Conservation (phyloP, 805 yeast species). For the Saturnispora halmiae region DNA sequence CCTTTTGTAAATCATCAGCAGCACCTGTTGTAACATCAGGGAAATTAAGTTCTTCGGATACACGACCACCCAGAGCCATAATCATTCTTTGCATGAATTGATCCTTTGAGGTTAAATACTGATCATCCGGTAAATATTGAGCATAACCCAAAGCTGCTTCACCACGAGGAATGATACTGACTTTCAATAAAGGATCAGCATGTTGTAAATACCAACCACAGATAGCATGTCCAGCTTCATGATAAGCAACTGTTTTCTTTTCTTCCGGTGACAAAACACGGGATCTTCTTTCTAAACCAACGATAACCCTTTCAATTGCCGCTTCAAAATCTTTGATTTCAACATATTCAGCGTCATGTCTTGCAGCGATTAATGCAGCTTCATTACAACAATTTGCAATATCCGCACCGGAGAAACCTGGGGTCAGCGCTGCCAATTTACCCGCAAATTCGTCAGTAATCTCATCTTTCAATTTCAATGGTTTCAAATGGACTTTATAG, state of each 20-base stretch:
- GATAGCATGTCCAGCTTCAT: slow-evolving; percentile 98
- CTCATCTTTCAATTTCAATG: slow-evolving; percentile 48
- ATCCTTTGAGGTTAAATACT: slow-evolving; percentile 70
- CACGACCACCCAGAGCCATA: slow-evolving; percentile 97
- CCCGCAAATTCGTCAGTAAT: slow-evolving; percentile 60
- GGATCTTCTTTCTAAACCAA: slow-evolving; percentile 88
- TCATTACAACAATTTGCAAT: slow-evolving; percentile 96
- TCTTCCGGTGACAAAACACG: slow-evolving; percentile 79
- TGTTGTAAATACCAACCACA: slow-evolving; percentile 92
- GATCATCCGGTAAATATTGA: slow-evolving; percentile 91
- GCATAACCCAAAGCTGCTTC: slow-evolving; percentile 97
- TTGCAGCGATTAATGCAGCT: slow-evolving; percentile 94
- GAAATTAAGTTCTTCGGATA: slow-evolving; percentile 89
- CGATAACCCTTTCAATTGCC: slow-evolving; percentile 95
- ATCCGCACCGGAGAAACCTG: slow-evolving; percentile 98
- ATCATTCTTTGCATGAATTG: slow-evolving; percentile 75
- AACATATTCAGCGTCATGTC: slow-evolving; percentile 64
- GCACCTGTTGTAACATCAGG: slow-evolving; percentile 94
- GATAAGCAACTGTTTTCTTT: slow-evolving; percentile 86
- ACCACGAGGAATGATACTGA: slow-evolving; percentile 94
- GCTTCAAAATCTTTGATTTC: slow-evolving; percentile 77
- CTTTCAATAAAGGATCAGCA: slow-evolving; percentile 92
- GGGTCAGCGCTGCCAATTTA: slow-evolving; percentile 88
- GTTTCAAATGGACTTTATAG: slow-evolving; percentile 74
- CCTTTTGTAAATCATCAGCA: slow-evolving; percentile 91